These are phyloP conservation scores for Pseudohalonectria lignicola DNA, from an alignment of 2,329 filamentous ascomycete species.

Conservation along the genomic window DNA sequence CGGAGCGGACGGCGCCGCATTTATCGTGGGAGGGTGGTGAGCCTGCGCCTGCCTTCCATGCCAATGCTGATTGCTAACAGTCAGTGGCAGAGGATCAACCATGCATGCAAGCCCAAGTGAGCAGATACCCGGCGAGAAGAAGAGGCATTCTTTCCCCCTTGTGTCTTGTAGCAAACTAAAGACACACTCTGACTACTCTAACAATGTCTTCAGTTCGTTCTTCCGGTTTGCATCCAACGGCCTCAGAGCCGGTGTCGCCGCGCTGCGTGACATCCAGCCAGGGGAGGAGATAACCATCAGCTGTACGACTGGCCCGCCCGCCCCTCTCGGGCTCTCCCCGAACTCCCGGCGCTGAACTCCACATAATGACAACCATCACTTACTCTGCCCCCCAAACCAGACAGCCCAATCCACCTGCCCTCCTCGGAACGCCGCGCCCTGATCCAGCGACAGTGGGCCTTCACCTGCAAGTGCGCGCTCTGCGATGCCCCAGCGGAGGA, in stretches of 20 bases:
- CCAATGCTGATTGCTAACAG: no score
- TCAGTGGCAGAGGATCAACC: conserved; percentile 14
- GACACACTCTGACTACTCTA: not conserved
- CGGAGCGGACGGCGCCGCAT: not conserved
- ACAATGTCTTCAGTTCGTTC: conserved; percentile 7
- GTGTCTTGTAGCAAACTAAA: no score
- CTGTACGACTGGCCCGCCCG: no score
- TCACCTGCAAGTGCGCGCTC: conserved; percentile 13
- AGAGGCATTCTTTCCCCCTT: no score
- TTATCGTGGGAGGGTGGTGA: not conserved
- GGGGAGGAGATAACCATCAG: conserved; percentile 18
- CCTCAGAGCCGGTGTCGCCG: conserved; percentile 14
- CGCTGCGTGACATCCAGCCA: conserved; percentile 13
- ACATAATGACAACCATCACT: not conserved
- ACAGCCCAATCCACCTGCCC: conserved; percentile 10
- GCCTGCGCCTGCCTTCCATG: not conserved
- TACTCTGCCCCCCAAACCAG: conserved; percentile 4
- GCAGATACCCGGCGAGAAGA: not conserved
- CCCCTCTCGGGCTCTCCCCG: not conserved
- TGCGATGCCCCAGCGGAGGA: conserved; percentile 3
- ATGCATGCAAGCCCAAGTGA: conserved; percentile 16
- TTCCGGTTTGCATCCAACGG: conserved; percentile 10
- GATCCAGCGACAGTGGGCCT: conserved; percentile 11
- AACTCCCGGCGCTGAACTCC: not conserved
- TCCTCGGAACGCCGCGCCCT: conserved; percentile 7